Base-by-base conservation (phyloP, 176 grass and related monocot genomes). In the Aegilops longissima region DNA sequence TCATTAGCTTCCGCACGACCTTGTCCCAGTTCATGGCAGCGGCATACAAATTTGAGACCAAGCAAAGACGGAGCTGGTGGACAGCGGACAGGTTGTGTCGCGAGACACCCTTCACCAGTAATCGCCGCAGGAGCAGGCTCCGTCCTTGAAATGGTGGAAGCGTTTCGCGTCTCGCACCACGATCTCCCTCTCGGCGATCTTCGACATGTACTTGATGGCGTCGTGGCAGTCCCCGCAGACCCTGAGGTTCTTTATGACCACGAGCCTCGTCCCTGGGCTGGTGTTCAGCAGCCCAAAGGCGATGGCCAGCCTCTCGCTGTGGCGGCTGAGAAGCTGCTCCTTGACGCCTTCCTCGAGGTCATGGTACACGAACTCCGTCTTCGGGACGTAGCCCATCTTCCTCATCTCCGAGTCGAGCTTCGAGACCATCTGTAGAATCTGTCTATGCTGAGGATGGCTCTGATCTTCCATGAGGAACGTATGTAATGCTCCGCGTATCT, bases 231-330 rank as follows among this genome's bases (percentile, higher is more conserved):
- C 65, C 8, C 90, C 87, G 10, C 84, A 89, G 18, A 94, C 68
- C 82, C 93, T 90, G 70, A 90, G 85, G 74, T 94, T 94, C 87
- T 94, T 92, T 35, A 94, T 88, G 70, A 94, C 71, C 38, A 94
- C 87, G 31, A 92, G 88, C 51, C 90, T 86, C 20, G 90, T 90
- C 38, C 90, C 85, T 1, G 90, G 90, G 34, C 73, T 67, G 2
- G 90, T 94, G 66, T 86, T 92, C 82, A 94, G 80, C 51, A 92
- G 16, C 16, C 87, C 90, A 4, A 94, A 92, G 67, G 93, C 93
- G 9, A 92, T 86, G 12, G 93, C 93, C 62, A 94, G 70, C 75
- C 82, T 88, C 76, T 94, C 90, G 5, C 93, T 90, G 21, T 92
- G 93, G 78, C 77, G 85, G 24, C 87, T 82, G 23, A 92, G 87